Base-by-base conservation (phyloP, 345 rosid species). In the Pugionium cornutum region DNA sequence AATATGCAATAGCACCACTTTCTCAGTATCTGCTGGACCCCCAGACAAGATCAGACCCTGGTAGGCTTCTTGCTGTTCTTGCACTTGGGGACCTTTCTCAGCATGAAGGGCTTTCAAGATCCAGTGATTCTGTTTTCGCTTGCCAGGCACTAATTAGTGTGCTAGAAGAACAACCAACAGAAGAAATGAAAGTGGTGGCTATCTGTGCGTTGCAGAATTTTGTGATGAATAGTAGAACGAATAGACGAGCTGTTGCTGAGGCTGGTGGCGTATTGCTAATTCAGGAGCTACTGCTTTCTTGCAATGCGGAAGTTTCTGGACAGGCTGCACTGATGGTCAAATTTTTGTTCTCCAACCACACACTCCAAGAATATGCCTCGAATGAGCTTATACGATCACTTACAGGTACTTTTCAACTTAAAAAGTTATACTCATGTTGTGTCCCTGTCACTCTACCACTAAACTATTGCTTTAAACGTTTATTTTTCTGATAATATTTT, bases 191-290 rank as follows among this genome's bases (percentile, higher is more conserved):
- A 72, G 85, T 85, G 75, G 98, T 91, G 42, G 90, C 98, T 34
- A 76, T 87, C 62, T 91, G 98, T 77, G 98, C 96, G 27, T 61
- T 91, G 83, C 98, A 91, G 82, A 91, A 89, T 70, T 86, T 91
- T 81, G 95, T 91, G 51, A 76, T 89, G 92, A 82, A 78, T 76
- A 89, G 98, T 70, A 77, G 98, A 75, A 83, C 96, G 18, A 91
- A 91, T 64, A 79, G 91, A 69, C 74, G 95, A 76, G 98, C 98
- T 33, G 95, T 91, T 67, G 98, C 98, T 47, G 96, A 91, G 81
- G 96, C 96, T 28, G 98, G 98, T 62, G 98, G 96, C 56, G 79
- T 92, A 70, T 83, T 83, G 75, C 83, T 92, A 53, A 80, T 89
- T 62, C 91, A 86, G 77, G 96, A 91, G 68, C 77, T 91, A 26